Evolutionary conservation across 2,329 filamentous ascomycete species (phyloP).

Genomic region (Knufia fluminis): DNA sequence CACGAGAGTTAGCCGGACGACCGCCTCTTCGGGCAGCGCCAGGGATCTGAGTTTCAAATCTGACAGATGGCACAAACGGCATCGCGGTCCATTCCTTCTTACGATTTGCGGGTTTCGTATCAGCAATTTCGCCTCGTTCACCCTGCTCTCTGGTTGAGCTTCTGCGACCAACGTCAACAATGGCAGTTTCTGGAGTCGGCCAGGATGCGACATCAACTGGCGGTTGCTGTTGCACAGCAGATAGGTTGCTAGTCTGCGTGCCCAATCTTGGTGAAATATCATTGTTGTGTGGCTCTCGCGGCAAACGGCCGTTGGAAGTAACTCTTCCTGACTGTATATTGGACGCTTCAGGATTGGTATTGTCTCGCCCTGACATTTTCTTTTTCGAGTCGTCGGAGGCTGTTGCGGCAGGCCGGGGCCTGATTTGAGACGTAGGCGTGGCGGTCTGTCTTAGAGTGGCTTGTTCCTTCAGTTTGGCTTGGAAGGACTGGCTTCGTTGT

Average conservation of each 20-base stretch:
- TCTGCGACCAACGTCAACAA: constrained; percentile 69
- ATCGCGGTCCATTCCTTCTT: constrained; percentile 81
- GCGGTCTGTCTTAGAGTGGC: constrained; percentile 23
- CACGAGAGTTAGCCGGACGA: constrained; percentile 46
- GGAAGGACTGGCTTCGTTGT: constrained; percentile 60
- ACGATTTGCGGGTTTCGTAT: constrained; percentile 46
- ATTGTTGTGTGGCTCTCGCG: constrained; percentile 11
- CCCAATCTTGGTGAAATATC: constrained; percentile 25
- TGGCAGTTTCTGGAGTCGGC: constrained; percentile 79
- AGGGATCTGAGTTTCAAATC: constrained; percentile 72
- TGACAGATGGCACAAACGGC: constrained; percentile 71
- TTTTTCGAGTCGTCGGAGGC: constrained; percentile 28
- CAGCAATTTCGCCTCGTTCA: constrained; percentile 33
- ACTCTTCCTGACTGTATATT: constrained; percentile 3
- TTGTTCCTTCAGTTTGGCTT: constrained; percentile 40
- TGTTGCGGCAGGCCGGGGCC: constrained; percentile 24
- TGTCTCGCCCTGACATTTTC: constrained; percentile 13
- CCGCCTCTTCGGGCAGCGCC: constrained; percentile 45
- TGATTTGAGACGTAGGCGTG: constrained; percentile 10
- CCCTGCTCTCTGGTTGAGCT: constrained; percentile 48
- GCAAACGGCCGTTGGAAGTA: constrained; percentile 4
- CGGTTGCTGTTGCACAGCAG: constrained; percentile 41
- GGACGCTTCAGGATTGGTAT: constrained; percentile 11
- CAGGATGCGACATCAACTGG: constrained; percentile 69
- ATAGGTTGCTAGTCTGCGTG: constrained; percentile 25